Conservation (phyloP, 345 rosid genomes). For the Aquilaria malaccensis region DNA sequence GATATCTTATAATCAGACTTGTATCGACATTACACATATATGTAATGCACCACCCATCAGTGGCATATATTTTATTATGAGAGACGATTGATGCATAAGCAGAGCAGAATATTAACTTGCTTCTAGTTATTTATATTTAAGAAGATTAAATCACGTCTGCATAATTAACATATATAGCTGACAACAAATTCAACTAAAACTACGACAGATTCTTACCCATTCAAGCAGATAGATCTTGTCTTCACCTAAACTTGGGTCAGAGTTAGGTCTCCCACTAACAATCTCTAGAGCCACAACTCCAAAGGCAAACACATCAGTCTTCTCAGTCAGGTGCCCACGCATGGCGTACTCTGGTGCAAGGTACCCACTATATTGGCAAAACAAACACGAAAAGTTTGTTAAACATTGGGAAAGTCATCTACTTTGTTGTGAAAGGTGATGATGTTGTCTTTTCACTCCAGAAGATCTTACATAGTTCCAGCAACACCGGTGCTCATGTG, state of each 20-base stretch:
- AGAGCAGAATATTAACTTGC: too few relatives aligned
- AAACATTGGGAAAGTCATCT: not conserved
- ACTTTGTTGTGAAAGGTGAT: not conserved
- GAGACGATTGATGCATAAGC: too few relatives aligned
- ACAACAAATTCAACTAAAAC: too few relatives aligned
- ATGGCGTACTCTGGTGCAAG: slow-evolving; percentile 52
- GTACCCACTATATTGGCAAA: slow-evolving; percentile 18
- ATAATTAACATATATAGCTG: too few relatives aligned
- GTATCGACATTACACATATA: too few relatives aligned
- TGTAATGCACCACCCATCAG: too few relatives aligned
- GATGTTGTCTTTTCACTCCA: not conserved
- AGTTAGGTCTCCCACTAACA: slow-evolving; percentile 34
- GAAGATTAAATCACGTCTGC: too few relatives aligned
- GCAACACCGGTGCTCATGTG: slow-evolving; percentile 59
- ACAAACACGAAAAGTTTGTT: not conserved
- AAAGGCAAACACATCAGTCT: slow-evolving; percentile 39
- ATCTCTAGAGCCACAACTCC: slow-evolving; percentile 37
- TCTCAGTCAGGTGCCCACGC: slow-evolving; percentile 45
- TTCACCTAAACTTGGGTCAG: slow-evolving; percentile 25
- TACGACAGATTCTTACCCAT: slow-evolving; percentile 23
- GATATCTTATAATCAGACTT: too few relatives aligned
- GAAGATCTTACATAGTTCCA: slow-evolving; percentile 42
- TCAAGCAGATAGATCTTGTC: slow-evolving; percentile 40
- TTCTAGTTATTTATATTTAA: too few relatives aligned
- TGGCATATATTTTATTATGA: too few relatives aligned